These are phyloP conservation scores for Trichosporon coremiiforme DNA, from an alignment of 1,284 basidiomycete species.

Conservation along the genomic window DNA sequence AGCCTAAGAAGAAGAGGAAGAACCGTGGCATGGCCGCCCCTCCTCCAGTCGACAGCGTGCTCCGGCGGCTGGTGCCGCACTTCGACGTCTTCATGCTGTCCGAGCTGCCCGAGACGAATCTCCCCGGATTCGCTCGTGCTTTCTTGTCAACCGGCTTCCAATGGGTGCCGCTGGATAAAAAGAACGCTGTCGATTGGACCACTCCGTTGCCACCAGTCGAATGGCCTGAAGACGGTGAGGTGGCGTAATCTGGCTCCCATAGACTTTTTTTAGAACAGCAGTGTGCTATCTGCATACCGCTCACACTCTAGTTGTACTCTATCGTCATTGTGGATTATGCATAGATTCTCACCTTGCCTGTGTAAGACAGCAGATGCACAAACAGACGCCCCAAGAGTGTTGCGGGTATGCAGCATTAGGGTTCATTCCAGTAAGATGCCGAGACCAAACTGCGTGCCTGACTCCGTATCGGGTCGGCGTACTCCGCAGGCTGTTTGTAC, in stretches of 20 bases:
- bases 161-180: slow-evolving; percentile 39
- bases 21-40: slow-evolving; percentile 28
- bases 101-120: slow-evolving; percentile 47
- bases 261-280: slow-evolving; percentile 9
- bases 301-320: background rate
- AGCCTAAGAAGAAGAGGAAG: slow-evolving; percentile 52
- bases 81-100: slow-evolving; percentile 36
- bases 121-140: slow-evolving; percentile 52
- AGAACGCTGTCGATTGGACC: slow-evolving; percentile 45
- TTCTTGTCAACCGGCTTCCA: slow-evolving; percentile 50
- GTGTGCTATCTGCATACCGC: background rate
- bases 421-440: slow-evolving; percentile 4
- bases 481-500: slow-evolving; percentile 4
- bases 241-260: slow-evolving; percentile 24
- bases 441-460: background rate
- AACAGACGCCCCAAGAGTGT: background rate
- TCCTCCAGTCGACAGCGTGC: slow-evolving; percentile 39
- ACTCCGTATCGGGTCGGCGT: background rate
- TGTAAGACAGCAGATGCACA: background rate
- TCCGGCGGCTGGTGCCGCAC: slow-evolving; percentile 48
- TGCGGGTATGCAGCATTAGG: background rate
- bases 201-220: slow-evolving; percentile 43
- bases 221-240: slow-evolving; percentile 50
- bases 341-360: background rate
- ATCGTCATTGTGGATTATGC: background rate